Conservation (phyloP, 208 protist species). For the Trypanosoma boissoni region DNA sequence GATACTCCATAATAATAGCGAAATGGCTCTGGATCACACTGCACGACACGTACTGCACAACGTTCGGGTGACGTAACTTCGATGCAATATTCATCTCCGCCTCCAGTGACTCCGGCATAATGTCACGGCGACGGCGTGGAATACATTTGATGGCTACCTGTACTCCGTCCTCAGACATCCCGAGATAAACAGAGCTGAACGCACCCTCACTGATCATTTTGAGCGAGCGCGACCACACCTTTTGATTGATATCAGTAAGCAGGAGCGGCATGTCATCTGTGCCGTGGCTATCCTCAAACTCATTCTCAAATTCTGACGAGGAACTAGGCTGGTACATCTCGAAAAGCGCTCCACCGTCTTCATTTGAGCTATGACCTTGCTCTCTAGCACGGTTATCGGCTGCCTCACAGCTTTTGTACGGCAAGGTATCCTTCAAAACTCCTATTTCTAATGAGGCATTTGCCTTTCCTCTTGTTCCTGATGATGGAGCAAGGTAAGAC, state of each 20-base stretch:
- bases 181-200: conserved; percentile 70
- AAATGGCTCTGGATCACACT: conserved; percentile 56
- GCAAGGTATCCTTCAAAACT: too few species aligned
- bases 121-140: conserved; percentile 49
- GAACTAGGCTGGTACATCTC: conserved; percentile 3
- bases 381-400: too few species aligned
- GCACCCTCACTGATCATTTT: conserved; percentile 63
- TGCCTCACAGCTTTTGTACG: too few species aligned
- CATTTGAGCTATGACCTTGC: too few species aligned
- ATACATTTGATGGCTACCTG: conserved; percentile 87
- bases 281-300: conserved; percentile 16
- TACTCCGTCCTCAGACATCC: conserved; percentile 60
- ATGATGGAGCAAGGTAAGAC: too few species aligned
- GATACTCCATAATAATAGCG: conserved; percentile 85
- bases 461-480: too few species aligned
- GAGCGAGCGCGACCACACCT: conserved; percentile 57
- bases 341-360: conserved; percentile 13
- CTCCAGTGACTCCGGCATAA: conserved; percentile 58
- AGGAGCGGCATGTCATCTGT: conserved; percentile 44
- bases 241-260: conserved; percentile 51
- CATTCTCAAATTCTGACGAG: conserved; percentile 6
- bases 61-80: conserved; percentile 69
- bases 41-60: conserved; percentile 77
- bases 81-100: conserved; percentile 60
- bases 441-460: too few species aligned